phyloP scores from a whole-genome alignment of 129 eudicot genomes.

The Escallonia rubra region DNA sequence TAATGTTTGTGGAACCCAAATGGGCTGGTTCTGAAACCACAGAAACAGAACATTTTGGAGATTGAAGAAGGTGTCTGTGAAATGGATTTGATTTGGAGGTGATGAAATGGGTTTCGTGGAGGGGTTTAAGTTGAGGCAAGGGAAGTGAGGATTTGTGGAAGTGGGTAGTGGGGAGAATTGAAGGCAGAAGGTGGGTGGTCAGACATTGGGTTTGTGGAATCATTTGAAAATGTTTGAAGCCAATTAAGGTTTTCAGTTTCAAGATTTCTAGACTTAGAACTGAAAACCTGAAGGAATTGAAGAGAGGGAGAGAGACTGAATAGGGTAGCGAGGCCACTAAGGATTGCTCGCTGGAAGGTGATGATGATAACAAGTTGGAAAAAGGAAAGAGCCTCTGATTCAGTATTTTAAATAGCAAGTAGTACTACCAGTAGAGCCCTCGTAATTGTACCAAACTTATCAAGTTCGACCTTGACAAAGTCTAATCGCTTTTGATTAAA shows the following conservation, averaged over 20 bases:
- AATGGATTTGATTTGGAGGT: slow-evolving; percentile 11
- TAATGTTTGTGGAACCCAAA: slow-evolving; percentile 14
- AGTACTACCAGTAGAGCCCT: too few species aligned
- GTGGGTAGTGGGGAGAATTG: background rate
- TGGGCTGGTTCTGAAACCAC: slow-evolving; percentile 33
- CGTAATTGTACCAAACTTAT: too few species aligned
- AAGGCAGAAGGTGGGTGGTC: background rate
- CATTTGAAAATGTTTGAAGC: background rate
- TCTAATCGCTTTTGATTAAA: too few species aligned
- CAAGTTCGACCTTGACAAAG: too few species aligned
- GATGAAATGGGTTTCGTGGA: slow-evolving; percentile 4
- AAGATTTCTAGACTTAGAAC: background rate
- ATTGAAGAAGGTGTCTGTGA: slow-evolving; percentile 13
- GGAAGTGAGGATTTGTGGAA: background rate
- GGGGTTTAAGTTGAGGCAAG: slow-evolving; percentile 1
- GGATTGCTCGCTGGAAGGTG: background rate
- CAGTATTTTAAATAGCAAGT: background rate
- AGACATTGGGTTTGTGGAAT: background rate
- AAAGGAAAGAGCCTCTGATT: background rate
- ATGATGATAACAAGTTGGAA: background rate
- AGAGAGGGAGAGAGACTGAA: background rate
- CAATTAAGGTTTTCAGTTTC: background rate
- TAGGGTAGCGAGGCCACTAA: background rate
- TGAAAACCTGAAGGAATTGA: background rate
- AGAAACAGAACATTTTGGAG: slow-evolving; percentile 46